Conservation (phyloP, 495 filamentous ascomycete species). For the Hypomontagnella monticulosa region DNA sequence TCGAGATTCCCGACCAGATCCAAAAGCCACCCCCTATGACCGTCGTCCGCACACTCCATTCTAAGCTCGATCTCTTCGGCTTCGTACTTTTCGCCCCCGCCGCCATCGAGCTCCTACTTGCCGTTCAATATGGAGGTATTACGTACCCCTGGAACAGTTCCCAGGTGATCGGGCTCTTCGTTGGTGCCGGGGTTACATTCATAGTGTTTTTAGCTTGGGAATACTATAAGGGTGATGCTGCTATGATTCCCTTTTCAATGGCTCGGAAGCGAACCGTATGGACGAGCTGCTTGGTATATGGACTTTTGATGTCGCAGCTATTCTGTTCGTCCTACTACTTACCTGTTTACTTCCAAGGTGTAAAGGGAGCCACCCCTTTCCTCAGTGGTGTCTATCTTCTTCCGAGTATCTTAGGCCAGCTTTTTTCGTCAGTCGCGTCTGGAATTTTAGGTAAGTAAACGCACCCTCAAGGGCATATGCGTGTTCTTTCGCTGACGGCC, state of each 20-base stretch:
- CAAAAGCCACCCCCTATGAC: conserved; percentile 25
- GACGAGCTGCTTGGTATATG: conserved; percentile 44
- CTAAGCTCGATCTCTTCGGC: conserved; percentile 57
- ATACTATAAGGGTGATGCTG: conserved; percentile 49
- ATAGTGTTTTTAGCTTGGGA: conserved; percentile 54
- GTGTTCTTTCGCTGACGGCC: no score
- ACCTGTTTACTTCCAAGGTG: conserved; percentile 72
- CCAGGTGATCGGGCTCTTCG: conserved; percentile 45
- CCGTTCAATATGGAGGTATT: conserved; percentile 59
- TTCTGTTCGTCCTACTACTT: conserved; percentile 58
- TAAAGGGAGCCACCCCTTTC: conserved; percentile 53
- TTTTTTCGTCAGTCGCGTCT: conserved; percentile 49
- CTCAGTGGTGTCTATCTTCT: conserved; percentile 60
- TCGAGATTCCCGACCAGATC: conserved; percentile 52
- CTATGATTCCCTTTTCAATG: conserved; percentile 59
- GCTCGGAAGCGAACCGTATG: conserved; percentile 47
- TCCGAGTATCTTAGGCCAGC: conserved; percentile 55
- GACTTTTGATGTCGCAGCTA: conserved; percentile 40
- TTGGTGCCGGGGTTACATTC: conserved; percentile 43
- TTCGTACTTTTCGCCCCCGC: conserved; percentile 55
- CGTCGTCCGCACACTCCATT: conserved; percentile 24
- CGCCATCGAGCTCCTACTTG: conserved; percentile 56
- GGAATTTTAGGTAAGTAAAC: conserved; percentile 49
- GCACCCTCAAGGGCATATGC: background rate
- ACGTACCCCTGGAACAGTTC: conserved; percentile 51